phyloP scores from a whole-genome alignment of 2,329 filamentous ascomycete species.

The Stromatinia cepivora region DNA sequence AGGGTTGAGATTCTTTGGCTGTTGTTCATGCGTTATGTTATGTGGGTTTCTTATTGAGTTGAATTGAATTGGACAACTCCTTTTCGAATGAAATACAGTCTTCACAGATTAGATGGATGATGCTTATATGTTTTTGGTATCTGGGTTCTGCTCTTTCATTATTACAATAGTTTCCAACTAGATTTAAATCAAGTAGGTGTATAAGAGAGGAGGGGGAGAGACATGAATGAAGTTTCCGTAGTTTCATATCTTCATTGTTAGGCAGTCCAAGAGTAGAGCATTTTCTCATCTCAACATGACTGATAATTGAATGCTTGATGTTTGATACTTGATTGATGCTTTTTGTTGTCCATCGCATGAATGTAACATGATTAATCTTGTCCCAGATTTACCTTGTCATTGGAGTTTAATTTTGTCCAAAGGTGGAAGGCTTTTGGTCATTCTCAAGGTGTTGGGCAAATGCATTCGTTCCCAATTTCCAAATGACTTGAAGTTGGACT shows the following conservation, averaged over 20 bases:
- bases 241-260: neutral
- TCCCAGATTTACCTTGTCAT: slow-evolving; percentile 8
- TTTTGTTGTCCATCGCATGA: slow-evolving; percentile 5
- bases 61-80: neutral
- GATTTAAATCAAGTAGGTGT: neutral
- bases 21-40: slow-evolving; percentile 8
- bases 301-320: neutral
- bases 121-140: neutral
- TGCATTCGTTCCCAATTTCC: neutral
- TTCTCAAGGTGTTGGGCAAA: neutral
- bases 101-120: neutral
- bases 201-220: neutral
- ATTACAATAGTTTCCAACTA: neutral
- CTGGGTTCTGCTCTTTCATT: neutral
- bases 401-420: neutral
- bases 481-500: neutral
- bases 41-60: slow-evolving; percentile 1
- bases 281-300: neutral
- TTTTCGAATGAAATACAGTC: neutral
- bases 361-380: slow-evolving; percentile 20
- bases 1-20: neutral
- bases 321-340: neutral
- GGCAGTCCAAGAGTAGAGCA: neutral
- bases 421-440: slow-evolving; percentile 3
- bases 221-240: neutral